Conservation (phyloP, 306 rosid genomes). For the Vigna hirtella region DNA sequence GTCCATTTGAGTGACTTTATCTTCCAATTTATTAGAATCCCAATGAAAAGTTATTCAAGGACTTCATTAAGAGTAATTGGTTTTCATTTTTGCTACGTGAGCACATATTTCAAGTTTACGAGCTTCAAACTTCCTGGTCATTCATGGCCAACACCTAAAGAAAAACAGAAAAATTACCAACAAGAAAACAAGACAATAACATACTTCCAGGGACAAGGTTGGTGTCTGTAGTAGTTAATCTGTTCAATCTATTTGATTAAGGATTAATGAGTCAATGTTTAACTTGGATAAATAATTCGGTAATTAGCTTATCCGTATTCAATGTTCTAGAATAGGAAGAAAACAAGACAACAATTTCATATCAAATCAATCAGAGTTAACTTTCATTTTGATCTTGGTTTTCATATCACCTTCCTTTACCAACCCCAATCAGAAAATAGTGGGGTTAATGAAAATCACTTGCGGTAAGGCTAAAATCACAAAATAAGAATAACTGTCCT, state of each 20-base stretch:
- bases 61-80: neutral
- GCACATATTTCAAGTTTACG: neutral
- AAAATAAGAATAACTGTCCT: conserved; percentile 50
- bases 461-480: conserved; percentile 42
- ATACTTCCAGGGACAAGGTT: neutral
- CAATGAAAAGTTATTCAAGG: neutral
- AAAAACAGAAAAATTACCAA: too few species aligned
- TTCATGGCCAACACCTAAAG: neutral
- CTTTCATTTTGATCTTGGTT: conserved; percentile 20
- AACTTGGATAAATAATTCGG: neutral
- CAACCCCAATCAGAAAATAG: conserved; percentile 52
- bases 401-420: conserved; percentile 48
- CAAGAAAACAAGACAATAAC: neutral
- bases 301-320: neutral
- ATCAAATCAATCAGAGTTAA: conserved; percentile 30
- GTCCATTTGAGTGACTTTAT: neutral
- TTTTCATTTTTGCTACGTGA: neutral
- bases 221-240: neutral
- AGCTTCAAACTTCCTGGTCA: conserved; percentile 1
- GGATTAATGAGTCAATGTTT: neutral
- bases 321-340: conserved; percentile 19
- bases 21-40: neutral
- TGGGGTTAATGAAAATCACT: conserved; percentile 59
- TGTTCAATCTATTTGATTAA: neutral
- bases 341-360: conserved; percentile 21